These are phyloP conservation scores for Chrysoporthe austroafricana DNA, from an alignment of 2,329 filamentous ascomycete species.

Conservation along the genomic window DNA sequence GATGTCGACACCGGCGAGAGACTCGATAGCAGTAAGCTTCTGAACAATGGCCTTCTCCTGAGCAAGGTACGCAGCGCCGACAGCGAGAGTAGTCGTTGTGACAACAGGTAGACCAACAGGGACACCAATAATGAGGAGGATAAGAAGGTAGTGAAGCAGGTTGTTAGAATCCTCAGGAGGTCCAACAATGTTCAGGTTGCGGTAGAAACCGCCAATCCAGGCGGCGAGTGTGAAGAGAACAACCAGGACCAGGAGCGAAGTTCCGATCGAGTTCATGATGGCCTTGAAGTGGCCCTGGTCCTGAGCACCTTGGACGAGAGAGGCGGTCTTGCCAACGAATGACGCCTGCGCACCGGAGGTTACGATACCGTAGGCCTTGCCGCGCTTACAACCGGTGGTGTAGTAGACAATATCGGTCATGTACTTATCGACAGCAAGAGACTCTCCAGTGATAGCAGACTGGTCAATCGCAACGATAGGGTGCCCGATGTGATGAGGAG, in stretches of 20 bases:
- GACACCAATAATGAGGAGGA: conserved; percentile 77
- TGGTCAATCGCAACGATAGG: conserved; percentile 75
- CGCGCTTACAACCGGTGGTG: conserved; percentile 81
- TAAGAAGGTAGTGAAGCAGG: conserved; percentile 69
- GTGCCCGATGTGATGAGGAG: conserved; percentile 64
- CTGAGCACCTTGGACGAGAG: conserved; percentile 74
- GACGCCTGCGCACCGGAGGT: conserved; percentile 70
- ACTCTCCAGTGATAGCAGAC: conserved; percentile 81
- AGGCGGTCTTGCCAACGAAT: conserved; percentile 77
- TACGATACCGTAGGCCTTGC: conserved; percentile 73
- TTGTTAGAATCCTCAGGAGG: conserved; percentile 62
- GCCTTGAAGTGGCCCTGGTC: conserved; percentile 79
- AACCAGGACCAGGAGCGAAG: conserved; percentile 72
- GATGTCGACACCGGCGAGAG: conserved; percentile 74
- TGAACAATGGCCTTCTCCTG: conserved; percentile 80
- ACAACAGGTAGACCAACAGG: conserved; percentile 80
- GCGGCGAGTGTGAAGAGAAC: conserved; percentile 76
- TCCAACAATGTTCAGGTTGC: conserved; percentile 65
- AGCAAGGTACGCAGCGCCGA: conserved; percentile 76
- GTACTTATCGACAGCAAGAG: conserved; percentile 77
- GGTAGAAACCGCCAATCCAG: conserved; percentile 82
- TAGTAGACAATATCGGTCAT: conserved; percentile 79
- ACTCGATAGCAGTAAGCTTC: conserved; percentile 79
- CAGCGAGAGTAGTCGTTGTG: conserved; percentile 76
- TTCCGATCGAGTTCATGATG: conserved; percentile 83